phyloP scores from a whole-genome alignment of 805 yeast species.

The Metschnikowia lachancei region DNA sequence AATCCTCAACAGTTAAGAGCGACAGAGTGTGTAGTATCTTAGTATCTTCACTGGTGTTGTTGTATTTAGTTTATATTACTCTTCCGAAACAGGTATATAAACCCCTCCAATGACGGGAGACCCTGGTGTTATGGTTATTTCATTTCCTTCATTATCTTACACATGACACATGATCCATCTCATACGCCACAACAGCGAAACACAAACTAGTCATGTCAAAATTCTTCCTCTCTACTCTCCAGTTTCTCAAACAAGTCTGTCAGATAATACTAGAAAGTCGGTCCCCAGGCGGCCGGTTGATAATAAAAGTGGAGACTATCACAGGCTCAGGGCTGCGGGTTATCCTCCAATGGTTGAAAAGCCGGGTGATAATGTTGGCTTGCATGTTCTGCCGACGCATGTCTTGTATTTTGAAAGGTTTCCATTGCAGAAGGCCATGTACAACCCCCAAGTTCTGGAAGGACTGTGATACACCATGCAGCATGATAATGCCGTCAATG shows the following conservation, averaged over 20 bases:
- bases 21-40: no score
- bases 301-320: background rate
- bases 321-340: background rate
- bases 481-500: conserved; percentile 5
- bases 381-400: background rate
- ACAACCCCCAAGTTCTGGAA: background rate
- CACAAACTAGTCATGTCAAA: no score
- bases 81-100: no score
- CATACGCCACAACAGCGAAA: no score
- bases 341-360: background rate
- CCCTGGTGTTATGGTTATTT: no score
- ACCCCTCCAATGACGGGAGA: no score
- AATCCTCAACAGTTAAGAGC: no score
- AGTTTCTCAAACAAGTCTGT: background rate
- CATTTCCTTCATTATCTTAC: no score
- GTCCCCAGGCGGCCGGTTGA: background rate
- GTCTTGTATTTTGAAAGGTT: background rate
- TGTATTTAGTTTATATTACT: no score
- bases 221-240: no score
- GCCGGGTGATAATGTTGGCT: background rate
- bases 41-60: no score
- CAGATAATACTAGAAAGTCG: conserved; percentile 1
- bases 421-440: background rate
- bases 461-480: conserved; percentile 3
- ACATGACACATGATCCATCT: no score